phyloP scores from a whole-genome alignment of 768 basidiomycete species.

The Cyathus striatus region DNA sequence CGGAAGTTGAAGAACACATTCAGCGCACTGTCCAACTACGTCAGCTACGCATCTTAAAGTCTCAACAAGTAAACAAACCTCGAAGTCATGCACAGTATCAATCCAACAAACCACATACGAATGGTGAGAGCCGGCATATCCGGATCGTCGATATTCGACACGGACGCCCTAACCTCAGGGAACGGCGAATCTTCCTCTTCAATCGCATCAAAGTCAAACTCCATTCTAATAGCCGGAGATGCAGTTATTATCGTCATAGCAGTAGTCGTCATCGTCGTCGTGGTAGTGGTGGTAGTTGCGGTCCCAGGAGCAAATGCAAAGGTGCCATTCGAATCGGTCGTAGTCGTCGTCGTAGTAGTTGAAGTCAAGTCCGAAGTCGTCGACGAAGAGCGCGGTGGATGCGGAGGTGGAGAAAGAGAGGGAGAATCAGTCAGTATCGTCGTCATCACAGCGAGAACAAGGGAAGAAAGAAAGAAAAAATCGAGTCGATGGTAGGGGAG shows the following conservation, averaged over 20 bases:
- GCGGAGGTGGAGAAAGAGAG: slow-evolving; percentile 7
- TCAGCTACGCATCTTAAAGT: slow-evolving; percentile 11
- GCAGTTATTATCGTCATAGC: too few relatives aligned
- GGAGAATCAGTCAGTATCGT: slow-evolving; percentile 4
- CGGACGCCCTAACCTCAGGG: slow-evolving; percentile 93
- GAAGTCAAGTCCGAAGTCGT: slow-evolving; percentile 1
- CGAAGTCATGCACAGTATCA: slow-evolving; percentile 60
- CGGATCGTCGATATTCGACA: slow-evolving; percentile 97
- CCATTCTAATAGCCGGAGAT: slow-evolving; percentile 79
- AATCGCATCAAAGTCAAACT: slow-evolving; percentile 76
- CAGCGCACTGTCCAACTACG: slow-evolving; percentile 50
- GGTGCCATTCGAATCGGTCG: slow-evolving; percentile 10
- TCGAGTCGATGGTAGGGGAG: too few relatives aligned
- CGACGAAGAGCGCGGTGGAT: slow-evolving; percentile 5
- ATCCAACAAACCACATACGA: slow-evolving; percentile 87
- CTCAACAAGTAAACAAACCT: slow-evolving; percentile 43
- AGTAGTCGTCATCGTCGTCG: too few relatives aligned
- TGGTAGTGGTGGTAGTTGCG: slow-evolving; percentile 14
- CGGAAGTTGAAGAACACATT: slow-evolving; percentile 97
- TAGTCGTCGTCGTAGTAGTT: too few relatives aligned
- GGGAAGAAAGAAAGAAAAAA: slow-evolving; percentile 4
- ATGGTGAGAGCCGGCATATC: slow-evolving; percentile 95
- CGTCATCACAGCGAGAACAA: slow-evolving; percentile 1
- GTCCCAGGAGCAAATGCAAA: slow-evolving; percentile 9
- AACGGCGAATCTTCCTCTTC: slow-evolving; percentile 96